These are phyloP conservation scores for Leccinellum rugosiceps DNA, from an alignment of 768 basidiomycete species.

Conservation along the genomic window DNA sequence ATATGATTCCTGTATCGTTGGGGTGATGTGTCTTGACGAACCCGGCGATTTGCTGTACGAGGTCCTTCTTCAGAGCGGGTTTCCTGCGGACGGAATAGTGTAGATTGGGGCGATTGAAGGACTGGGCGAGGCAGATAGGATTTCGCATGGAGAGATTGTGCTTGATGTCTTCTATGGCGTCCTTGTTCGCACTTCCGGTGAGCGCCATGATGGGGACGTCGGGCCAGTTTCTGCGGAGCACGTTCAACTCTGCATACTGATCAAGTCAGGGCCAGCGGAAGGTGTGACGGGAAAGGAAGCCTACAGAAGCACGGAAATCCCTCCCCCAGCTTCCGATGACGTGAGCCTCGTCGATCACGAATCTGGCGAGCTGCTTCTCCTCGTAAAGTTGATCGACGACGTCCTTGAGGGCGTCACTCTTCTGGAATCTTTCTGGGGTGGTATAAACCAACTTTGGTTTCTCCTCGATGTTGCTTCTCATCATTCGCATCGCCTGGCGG, in stretches of 20 bases:
- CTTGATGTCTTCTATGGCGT: conserved; percentile 77
- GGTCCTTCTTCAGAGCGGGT: conserved; percentile 38
- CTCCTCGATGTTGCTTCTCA: conserved; percentile 35
- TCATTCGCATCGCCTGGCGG: conserved; percentile 39
- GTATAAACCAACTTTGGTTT: conserved; percentile 78
- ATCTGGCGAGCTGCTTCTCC: conserved; percentile 65
- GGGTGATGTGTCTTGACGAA: conserved; percentile 62
- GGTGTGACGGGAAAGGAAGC: conserved; percentile 22
- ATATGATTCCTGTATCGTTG: conserved; percentile 77
- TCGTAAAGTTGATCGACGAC: conserved; percentile 60
- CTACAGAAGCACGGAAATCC: conserved; percentile 81
- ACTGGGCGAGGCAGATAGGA: conserved; percentile 61
- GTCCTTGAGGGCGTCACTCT: conserved; percentile 51
- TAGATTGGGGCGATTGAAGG: conserved; percentile 94
- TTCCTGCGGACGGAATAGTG: conserved; percentile 65
- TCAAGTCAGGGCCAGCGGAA: conserved; percentile 10
- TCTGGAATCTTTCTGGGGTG: conserved; percentile 85
- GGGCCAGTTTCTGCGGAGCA: conserved; percentile 72
- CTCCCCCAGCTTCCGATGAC: conserved; percentile 94
- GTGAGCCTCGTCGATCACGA: conserved; percentile 97
- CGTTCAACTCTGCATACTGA: conserved; percentile 67
- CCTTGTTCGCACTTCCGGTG: conserved; percentile 88
- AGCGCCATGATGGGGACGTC: conserved; percentile 91
- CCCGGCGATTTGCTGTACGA: conserved; percentile 58
- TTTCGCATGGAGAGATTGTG: conserved; percentile 61